Conservation (phyloP, 352 stramenopile species). For the Phytophthora pini region DNA sequence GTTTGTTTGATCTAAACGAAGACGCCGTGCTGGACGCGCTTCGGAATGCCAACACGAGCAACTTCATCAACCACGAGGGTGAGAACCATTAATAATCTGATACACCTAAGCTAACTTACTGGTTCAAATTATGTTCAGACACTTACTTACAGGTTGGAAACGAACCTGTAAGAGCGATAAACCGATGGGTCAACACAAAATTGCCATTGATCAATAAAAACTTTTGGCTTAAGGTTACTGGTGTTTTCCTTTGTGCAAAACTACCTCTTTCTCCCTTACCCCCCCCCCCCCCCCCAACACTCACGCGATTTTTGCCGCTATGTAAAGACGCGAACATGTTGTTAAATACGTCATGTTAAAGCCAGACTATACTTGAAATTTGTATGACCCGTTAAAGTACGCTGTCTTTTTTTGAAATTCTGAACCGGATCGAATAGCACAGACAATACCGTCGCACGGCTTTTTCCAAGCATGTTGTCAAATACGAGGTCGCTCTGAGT, state of each 20-base stretch:
- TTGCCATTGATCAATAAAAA: no score
- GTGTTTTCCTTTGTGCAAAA: no score
- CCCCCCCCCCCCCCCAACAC: background rate
- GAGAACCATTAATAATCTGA: slow-evolving; percentile 3
- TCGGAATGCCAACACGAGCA: slow-evolving; percentile 92
- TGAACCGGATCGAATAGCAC: background rate
- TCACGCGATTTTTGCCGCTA: background rate
- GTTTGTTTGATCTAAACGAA: slow-evolving; percentile 93
- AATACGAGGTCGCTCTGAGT: background rate
- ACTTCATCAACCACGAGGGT: slow-evolving; percentile 85
- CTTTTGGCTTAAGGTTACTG: no score
- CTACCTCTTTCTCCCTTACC: no score
- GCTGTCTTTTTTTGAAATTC: background rate
- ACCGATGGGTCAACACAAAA: no score
- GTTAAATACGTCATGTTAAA: background rate
- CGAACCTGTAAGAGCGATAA: no score
- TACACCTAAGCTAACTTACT: no score
- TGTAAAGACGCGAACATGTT: background rate
- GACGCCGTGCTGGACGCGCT: slow-evolving; percentile 90
- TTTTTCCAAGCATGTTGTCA: background rate
- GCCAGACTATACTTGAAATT: background rate
- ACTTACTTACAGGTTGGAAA: no score
- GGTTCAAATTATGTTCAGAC: no score
- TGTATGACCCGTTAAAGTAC: background rate
- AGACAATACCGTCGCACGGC: background rate